Evolutionary conservation across 2,329 filamentous ascomycete species (phyloP).

Genomic region (Cyclaneusma minus): DNA sequence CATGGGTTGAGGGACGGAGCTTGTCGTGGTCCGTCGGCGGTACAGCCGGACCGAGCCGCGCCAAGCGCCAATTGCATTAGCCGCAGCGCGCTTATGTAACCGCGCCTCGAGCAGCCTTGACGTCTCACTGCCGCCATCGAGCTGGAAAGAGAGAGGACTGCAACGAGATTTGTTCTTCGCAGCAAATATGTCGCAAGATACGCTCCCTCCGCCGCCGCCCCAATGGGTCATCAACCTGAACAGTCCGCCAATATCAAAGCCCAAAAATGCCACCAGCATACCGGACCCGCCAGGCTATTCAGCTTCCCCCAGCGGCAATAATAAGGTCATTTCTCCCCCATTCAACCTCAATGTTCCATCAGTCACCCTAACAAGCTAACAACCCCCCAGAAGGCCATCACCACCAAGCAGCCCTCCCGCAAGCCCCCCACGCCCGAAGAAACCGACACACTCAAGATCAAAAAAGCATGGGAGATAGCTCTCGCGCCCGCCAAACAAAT

Average conservation of each 20-base stretch:
- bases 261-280: slow-evolving; percentile 48
- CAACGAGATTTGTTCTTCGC: too few relatives aligned
- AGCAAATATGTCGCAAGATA: too few relatives aligned
- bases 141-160: too few relatives aligned
- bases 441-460: slow-evolving; percentile 90
- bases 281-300: slow-evolving; percentile 80
- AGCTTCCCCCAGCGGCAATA: slow-evolving; percentile 31
- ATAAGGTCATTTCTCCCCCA: slow-evolving; percentile 24
- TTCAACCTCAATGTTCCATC: too few relatives aligned
- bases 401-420: slow-evolving; percentile 28
- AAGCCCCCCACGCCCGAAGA: slow-evolving; percentile 63
- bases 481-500: slow-evolving; percentile 85
- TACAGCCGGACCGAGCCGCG: too few relatives aligned
- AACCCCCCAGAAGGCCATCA: slow-evolving; percentile 21
- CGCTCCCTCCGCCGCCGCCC: slow-evolving; percentile 36
- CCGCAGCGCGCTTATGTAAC: too few relatives aligned
- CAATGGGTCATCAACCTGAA: slow-evolving; percentile 75
- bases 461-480: slow-evolving; percentile 97
- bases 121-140: too few relatives aligned
- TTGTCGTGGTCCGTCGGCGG: too few relatives aligned
- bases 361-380: slow-evolving; percentile 6
- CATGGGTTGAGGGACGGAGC: too few relatives aligned
- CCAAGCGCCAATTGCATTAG: too few relatives aligned
- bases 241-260: slow-evolving; percentile 47
- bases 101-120: too few relatives aligned